These are phyloP conservation scores for Hypoxylon sp. DNA, from an alignment of 2,329 filamentous ascomycete species.

Conservation along the genomic window DNA sequence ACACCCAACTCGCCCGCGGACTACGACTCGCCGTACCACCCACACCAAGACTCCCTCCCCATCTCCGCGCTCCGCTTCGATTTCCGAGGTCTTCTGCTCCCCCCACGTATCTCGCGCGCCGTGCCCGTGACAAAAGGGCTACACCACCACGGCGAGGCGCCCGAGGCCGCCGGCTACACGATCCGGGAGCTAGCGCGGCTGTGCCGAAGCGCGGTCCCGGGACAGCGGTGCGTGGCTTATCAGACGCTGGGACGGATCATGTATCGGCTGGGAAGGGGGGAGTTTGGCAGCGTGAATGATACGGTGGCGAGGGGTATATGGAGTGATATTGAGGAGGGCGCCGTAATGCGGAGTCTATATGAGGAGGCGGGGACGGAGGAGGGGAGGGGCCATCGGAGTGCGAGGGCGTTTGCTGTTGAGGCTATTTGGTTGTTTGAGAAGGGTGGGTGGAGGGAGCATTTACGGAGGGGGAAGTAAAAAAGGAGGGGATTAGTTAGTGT, in stretches of 20 bases:
- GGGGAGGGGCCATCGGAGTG: constrained; percentile 80
- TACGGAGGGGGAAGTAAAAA: constrained; percentile 66
- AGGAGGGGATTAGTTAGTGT: neutral
- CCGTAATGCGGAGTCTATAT: constrained; percentile 80
- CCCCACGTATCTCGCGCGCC: constrained; percentile 78
- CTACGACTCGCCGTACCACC: constrained; percentile 83
- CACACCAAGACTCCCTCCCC: constrained; percentile 77
- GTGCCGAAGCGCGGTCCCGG: constrained; percentile 83
- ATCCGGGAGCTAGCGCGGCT: constrained; percentile 86
- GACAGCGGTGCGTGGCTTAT: constrained; percentile 91
- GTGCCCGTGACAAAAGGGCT: constrained; percentile 84
- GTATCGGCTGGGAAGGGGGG: constrained; percentile 82
- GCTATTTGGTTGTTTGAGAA: constrained; percentile 86
- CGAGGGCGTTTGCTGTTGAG: constrained; percentile 86
- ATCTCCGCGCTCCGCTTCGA: constrained; percentile 88
- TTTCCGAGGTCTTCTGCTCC: constrained; percentile 83
- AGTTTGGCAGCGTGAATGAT: constrained; percentile 75
- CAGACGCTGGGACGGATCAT: constrained; percentile 89
- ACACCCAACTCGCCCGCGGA: constrained; percentile 74
- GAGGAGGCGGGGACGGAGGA: constrained; percentile 77
- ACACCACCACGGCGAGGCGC: constrained; percentile 93
- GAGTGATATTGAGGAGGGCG: constrained; percentile 80
- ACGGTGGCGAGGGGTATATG: constrained; percentile 84
- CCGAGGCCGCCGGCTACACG: constrained; percentile 94
- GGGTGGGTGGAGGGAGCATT: constrained; percentile 76